Percentiles rank a stretch among this genome's conserved stretches.
Conservation (phyloP, 2,329 filamentous ascomycete species). For the Fusarium temperatum region DNA sequence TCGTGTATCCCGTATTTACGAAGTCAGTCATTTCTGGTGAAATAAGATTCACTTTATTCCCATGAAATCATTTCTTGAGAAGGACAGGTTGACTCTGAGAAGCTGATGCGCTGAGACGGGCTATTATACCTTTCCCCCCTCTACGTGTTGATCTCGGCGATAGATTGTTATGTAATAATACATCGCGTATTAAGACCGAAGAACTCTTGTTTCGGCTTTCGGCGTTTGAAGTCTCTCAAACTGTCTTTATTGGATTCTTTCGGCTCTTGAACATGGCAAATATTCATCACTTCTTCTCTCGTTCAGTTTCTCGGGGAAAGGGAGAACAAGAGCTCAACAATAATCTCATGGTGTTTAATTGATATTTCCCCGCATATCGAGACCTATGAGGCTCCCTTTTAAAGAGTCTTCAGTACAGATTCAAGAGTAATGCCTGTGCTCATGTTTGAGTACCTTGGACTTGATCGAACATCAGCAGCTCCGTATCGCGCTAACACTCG, state of each 20-base stretch:
- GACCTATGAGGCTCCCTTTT: neutral
- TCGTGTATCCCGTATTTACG: neutral
- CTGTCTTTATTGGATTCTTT: neutral
- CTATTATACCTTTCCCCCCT: neutral
- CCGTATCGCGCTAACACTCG: conserved; percentile 9
- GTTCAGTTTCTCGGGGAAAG: neutral
- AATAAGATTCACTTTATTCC: neutral
- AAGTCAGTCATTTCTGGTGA: neutral
- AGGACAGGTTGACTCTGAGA: neutral
- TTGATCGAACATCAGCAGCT: neutral
- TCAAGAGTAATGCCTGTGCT: neutral
- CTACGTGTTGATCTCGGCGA: neutral
- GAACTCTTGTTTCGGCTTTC: neutral
- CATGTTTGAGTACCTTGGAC: neutral
- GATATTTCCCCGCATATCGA: conserved; percentile 11
- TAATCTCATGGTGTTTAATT: neutral
- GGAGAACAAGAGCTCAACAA: neutral
- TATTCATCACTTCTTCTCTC: neutral
- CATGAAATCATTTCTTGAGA: neutral
- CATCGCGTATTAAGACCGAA: neutral
- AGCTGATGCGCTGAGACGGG: neutral
- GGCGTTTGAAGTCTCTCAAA: neutral
- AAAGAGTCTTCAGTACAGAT: neutral
- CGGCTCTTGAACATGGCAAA: neutral
- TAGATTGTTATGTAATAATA: neutral